A percentile compares a stretch with the other conserved stretches of the same genome.
These are phyloP conservation scores for Ogataea trehaloabstinens DNA, from an alignment of 805 yeast genomes.

Conservation along the genomic window DNA sequence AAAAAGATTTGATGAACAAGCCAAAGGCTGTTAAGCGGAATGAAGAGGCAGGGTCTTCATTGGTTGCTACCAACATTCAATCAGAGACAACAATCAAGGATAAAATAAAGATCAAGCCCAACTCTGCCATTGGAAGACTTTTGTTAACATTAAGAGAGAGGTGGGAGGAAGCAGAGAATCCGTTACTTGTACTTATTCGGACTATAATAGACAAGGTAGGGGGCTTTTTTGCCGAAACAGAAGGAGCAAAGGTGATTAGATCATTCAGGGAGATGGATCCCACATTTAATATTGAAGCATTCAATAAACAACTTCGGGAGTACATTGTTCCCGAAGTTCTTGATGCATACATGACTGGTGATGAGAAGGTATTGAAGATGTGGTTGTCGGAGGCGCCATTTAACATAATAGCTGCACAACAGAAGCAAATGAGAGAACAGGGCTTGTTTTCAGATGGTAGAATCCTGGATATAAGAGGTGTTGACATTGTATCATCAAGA, in stretches of 20 bases:
- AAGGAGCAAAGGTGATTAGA: slow-evolving; percentile 86
- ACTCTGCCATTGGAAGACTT: slow-evolving; percentile 66
- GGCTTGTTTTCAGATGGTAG: slow-evolving; percentile 88
- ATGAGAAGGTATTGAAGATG: slow-evolving; percentile 71
- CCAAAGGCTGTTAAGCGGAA: slow-evolving; percentile 70
- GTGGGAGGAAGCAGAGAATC: slow-evolving; percentile 95
- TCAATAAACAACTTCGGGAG: slow-evolving; percentile 81
- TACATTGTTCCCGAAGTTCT: slow-evolving; percentile 92
- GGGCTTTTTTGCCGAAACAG: slow-evolving; percentile 93
- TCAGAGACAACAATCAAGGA: slow-evolving; percentile 55
- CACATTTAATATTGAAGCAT: slow-evolving; percentile 71
- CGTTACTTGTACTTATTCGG: slow-evolving; percentile 76
- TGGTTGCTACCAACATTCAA: slow-evolving; percentile 80
- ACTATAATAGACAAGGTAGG: slow-evolving; percentile 77
- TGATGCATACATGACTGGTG: slow-evolving; percentile 94
- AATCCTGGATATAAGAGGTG: slow-evolving; percentile 91
- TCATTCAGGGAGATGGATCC: slow-evolving; percentile 90
- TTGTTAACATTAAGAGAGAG: slow-evolving; percentile 59
- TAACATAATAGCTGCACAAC: slow-evolving; percentile 90
- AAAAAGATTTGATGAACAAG: slow-evolving; percentile 52
- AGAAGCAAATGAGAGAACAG: slow-evolving; percentile 88
- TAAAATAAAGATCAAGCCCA: slow-evolving; percentile 59
- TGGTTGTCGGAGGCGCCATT: slow-evolving; percentile 98
- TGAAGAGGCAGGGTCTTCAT: slow-evolving; percentile 77
- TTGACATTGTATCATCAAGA: slow-evolving; percentile 86